A percentile compares a stretch with the other conserved stretches of the same genome.
Evolutionary conservation across 805 yeast genomes (phyloP).

Genomic region (Suhomyces prunicola): DNA sequence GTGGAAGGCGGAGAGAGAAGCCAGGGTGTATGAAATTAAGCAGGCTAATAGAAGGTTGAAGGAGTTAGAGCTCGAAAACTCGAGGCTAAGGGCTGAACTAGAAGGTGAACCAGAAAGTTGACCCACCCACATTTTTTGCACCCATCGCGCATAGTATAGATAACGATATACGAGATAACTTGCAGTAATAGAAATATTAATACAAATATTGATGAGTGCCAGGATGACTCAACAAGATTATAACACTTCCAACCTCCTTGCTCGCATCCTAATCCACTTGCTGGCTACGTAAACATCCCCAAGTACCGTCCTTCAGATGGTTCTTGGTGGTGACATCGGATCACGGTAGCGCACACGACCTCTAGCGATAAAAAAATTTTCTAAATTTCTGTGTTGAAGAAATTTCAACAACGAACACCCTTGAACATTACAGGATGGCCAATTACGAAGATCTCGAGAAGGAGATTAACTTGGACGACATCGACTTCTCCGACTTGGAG

Average conservation of each 20-base stretch:
- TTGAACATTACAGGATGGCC: not conserved
- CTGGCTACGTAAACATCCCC: no score
- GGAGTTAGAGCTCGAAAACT: constrained; percentile 57
- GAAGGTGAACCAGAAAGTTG: not conserved
- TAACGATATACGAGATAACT: not conserved
- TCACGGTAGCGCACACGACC: not conserved
- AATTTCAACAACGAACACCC: not conserved
- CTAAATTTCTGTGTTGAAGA: not conserved
- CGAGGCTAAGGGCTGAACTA: constrained; percentile 26
- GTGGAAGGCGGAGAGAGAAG: constrained; percentile 71
- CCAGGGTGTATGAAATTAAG: constrained; percentile 57
- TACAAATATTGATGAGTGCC: not conserved
- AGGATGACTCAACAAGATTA: no score
- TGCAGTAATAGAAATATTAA: not conserved
- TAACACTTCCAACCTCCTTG: no score
- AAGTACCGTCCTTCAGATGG: not conserved
- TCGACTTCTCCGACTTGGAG: constrained; percentile 85
- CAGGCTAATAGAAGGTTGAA: constrained; percentile 51
- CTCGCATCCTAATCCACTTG: no score
- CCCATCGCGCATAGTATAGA: not conserved
- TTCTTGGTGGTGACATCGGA: not conserved
- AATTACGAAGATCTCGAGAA: constrained; percentile 32
- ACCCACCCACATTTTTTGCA: not conserved
- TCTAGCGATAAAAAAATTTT: constrained; percentile 5
- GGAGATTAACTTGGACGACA: constrained; percentile 44